Evolutionary conservation across 2,329 filamentous ascomycete species (phyloP).

Genomic region (Berkeleyomyces basicola): DNA sequence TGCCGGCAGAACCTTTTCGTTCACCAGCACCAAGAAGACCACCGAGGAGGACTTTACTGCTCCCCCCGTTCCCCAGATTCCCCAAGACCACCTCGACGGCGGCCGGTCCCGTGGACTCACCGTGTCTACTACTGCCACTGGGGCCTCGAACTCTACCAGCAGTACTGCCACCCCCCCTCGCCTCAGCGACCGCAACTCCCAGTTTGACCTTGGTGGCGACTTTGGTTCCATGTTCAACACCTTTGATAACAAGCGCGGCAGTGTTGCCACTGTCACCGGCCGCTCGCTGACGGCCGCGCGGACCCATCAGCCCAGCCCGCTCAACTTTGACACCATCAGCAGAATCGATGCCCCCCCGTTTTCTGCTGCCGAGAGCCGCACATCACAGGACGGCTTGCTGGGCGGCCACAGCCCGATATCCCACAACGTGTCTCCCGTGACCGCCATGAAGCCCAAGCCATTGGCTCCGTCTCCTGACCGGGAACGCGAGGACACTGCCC

Average conservation of each 20-base stretch:
- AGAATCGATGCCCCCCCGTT: constrained; percentile 23
- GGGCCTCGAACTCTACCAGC: constrained; percentile 35
- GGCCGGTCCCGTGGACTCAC: constrained; percentile 8
- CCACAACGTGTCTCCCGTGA: constrained; percentile 14
- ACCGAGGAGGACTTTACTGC: constrained; percentile 14
- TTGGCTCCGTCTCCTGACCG: constrained; percentile 24
- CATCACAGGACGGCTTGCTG: constrained; percentile 34
- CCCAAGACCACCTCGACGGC: constrained; percentile 7
- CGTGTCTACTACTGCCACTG: constrained; percentile 10
- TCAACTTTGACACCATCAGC: constrained; percentile 30
- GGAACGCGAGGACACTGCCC: constrained; percentile 36
- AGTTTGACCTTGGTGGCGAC: constrained; percentile 39
- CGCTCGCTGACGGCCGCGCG: constrained; percentile 32
- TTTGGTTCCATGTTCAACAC: constrained; percentile 38
- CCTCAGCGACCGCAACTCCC: constrained; percentile 23
- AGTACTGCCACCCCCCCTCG: constrained; percentile 36
- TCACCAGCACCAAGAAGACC: constrained; percentile 37
- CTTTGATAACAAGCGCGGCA: constrained; percentile 30
- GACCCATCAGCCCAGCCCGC: constrained; percentile 26
- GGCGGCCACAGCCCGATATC: constrained; percentile 14
- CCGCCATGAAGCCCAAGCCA: constrained; percentile 15
- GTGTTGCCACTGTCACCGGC: constrained; percentile 23
- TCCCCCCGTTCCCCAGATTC: constrained; percentile 20
- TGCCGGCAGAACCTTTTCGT: constrained; percentile 42
- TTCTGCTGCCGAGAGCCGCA: constrained; percentile 33